phyloP scores from a whole-genome alignment of 768 basidiomycete species.

The Termitomyces sp. region DNA sequence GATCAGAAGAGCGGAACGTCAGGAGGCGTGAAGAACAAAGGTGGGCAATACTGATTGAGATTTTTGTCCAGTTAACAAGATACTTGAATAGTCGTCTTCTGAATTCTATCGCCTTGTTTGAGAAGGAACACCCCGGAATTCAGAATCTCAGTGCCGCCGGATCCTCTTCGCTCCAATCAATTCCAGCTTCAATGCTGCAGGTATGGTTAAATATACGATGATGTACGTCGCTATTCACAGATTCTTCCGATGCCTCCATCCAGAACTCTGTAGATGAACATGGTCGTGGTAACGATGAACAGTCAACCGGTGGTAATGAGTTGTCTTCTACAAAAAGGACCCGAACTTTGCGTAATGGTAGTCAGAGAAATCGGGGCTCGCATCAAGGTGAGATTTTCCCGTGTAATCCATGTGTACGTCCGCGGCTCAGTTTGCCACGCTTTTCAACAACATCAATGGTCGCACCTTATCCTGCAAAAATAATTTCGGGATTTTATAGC shows the following conservation, averaged over 20 bases:
- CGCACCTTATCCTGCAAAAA: not conserved
- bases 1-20: conserved; percentile 58
- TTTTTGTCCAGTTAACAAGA: not conserved
- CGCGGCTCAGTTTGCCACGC: not conserved
- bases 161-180: conserved; percentile 24
- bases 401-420: not conserved
- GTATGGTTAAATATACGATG: conserved; percentile 36
- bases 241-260: conserved; percentile 42
- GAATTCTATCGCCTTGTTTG: conserved; percentile 58
- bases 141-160: conserved; percentile 14
- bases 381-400: conserved; percentile 35
- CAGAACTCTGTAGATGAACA: not conserved
- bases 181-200: conserved; percentile 43
- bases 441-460: no score
- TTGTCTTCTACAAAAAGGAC: not conserved
- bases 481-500: not conserved
- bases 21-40: conserved; percentile 57
- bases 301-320: not conserved
- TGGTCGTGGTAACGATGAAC: not conserved
- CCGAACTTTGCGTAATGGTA: conserved; percentile 25
- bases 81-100: conserved; percentile 38
- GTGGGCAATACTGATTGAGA: conserved; percentile 30
- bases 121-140: conserved; percentile 31
- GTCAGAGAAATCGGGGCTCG: conserved; percentile 12
- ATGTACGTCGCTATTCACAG: conserved; percentile 35